Evolutionary conservation across 2,329 filamentous ascomycete genomes (phyloP).

Genomic region (Penicillium vulpinum): DNA sequence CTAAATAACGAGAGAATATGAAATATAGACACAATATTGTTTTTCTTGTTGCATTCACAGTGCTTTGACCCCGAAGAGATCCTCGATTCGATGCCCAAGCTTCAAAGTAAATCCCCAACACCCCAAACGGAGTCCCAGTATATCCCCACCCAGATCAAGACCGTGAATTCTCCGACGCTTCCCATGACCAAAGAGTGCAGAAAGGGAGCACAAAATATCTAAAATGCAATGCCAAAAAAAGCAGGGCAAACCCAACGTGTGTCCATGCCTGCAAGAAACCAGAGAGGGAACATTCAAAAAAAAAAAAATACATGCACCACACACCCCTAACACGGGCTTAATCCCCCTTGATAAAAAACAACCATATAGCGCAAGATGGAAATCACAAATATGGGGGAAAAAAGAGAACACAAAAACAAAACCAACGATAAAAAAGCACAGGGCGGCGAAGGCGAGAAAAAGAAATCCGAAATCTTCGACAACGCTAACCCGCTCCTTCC

Average conservation of each 20-base stretch:
- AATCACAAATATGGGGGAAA: slow-evolving; percentile 18
- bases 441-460: slow-evolving; percentile 29
- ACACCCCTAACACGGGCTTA: neutral
- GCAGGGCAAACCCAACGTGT: slow-evolving; percentile 27
- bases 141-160: slow-evolving; percentile 42
- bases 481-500: slow-evolving; percentile 45
- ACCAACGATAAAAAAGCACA: slow-evolving; percentile 15
- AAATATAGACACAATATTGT: slow-evolving; percentile 36
- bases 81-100: slow-evolving; percentile 28
- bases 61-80: slow-evolving; percentile 29
- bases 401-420: slow-evolving; percentile 23
- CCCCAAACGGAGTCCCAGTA: slow-evolving; percentile 41
- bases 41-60: slow-evolving; percentile 36
- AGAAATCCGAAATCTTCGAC: slow-evolving; percentile 39
- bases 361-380: slow-evolving; percentile 20
- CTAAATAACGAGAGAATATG: slow-evolving; percentile 1
- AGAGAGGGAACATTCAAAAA: slow-evolving; percentile 7
- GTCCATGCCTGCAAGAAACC: slow-evolving; percentile 13
- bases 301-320: slow-evolving; percentile 17
- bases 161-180: slow-evolving; percentile 42
- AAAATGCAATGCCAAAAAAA: slow-evolving; percentile 31
- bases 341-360: slow-evolving; percentile 5
- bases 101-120: slow-evolving; percentile 44
- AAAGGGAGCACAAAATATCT: slow-evolving; percentile 33
- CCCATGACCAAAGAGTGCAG: slow-evolving; percentile 38